Base-by-base conservation (phyloP, 768 basidiomycete genomes). In the Daedalea quercina region DNA sequence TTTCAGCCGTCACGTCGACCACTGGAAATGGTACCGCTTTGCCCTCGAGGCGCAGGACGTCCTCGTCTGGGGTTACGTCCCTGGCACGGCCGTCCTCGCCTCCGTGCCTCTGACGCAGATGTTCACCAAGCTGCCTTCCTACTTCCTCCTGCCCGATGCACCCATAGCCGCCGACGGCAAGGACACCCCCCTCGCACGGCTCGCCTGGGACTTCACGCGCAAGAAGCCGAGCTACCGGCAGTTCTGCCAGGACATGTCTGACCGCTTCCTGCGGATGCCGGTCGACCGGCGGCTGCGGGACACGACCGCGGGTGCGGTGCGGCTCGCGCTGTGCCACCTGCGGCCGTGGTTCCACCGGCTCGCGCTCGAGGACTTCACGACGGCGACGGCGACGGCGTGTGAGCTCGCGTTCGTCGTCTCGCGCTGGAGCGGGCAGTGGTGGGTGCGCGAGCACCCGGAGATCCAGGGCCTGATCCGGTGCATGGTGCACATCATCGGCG, bases 21-120 rank as follows among this genome's bases (percentile, higher is more conserved):
- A 87, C 64, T 83, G 81, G 82, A 85, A 82, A 66, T 90, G 87
- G 87, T 79, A 83, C 54, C 79, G 80, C 53, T 85, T 81, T 61
- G 83, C 85, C 9, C 71, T 82, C 54, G 87, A 90, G 62, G 82
- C 88, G 9, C 88, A 90, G 63, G 78, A 81, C 54, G 86, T 87
- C 31, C 81, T 90, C 52, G 76, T 89, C 35, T 74, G 84, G 61
- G 84, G 83, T 26, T 78, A 76, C 59, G 79, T 90, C 54, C 85
- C 88, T 31, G 71, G 75, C 20, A 70, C 73, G 20, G 85, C 86
- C 9, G 78, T 90, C 52, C 72, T 86, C 19, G 71, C 84, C 17
- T 89, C 88, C 15, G 70, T 90, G 22, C 85, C 87, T 1, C 76
- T 90, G 47, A 70, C 80, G 37, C 73, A 76, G 19, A 66, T 90